These are phyloP conservation scores for Cicer bijugum DNA, from an alignment of 306 rosid species.

Conservation along the genomic window DNA sequence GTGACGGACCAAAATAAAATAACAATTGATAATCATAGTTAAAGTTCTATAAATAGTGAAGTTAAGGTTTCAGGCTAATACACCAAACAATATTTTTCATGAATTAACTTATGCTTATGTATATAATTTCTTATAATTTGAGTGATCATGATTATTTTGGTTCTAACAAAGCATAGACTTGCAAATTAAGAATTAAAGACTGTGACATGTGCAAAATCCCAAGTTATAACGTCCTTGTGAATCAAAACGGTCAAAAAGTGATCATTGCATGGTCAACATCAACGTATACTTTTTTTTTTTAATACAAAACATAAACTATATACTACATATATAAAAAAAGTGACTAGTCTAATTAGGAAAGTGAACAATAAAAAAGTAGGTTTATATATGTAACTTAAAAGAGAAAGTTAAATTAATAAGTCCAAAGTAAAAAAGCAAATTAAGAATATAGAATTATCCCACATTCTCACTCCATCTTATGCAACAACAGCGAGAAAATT, in stretches of 20 bases:
- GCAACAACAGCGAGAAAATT: slow-evolving; percentile 54
- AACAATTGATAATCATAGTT: no score
- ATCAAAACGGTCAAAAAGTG: slow-evolving; percentile 20
- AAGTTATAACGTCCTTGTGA: not conserved
- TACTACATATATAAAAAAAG: not conserved
- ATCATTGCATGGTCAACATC: slow-evolving; percentile 36
- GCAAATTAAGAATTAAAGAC: no score
- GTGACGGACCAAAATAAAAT: no score
- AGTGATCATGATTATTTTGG: no score
- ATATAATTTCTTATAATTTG: no score
- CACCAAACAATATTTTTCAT: no score
- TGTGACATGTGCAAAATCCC: no score
- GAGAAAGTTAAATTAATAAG: slow-evolving; percentile 47
- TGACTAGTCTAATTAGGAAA: slow-evolving; percentile 20
- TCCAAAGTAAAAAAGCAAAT: slow-evolving; percentile 52
- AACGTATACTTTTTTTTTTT: not conserved
- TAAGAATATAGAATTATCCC: slow-evolving; percentile 67
- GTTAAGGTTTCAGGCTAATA: no score
- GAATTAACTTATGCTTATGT: no score
- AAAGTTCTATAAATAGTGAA: no score
- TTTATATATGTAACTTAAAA: slow-evolving; percentile 53
- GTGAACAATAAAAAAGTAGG: slow-evolving; percentile 49
- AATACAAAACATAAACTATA: not conserved
- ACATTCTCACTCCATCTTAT: slow-evolving; percentile 57
- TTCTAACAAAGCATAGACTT: no score